Conservation (phyloP, 2,329 filamentous ascomycete genomes). For the Trichoderma sp. region DNA sequence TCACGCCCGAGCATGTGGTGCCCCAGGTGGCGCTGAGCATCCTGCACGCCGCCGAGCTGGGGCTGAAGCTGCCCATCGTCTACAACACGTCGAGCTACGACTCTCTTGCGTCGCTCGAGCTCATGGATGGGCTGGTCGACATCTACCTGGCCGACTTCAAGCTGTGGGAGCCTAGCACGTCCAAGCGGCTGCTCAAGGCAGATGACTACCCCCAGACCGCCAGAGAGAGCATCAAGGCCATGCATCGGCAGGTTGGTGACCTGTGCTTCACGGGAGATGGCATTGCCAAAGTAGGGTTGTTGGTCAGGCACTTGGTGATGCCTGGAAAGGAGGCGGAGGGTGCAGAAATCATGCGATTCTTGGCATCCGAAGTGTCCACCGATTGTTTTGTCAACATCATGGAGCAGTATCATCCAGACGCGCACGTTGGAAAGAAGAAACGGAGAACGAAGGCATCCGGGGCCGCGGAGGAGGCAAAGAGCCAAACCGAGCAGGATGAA, state of each 20-base stretch:
- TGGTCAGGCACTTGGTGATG: slow-evolving; percentile 84
- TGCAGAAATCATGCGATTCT: slow-evolving; percentile 71
- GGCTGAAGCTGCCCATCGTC: slow-evolving; percentile 71
- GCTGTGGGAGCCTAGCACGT: slow-evolving; percentile 69
- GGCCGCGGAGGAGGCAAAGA: slow-evolving; percentile 34
- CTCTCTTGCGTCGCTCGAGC: slow-evolving; percentile 67
- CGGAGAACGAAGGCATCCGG: slow-evolving; percentile 29
- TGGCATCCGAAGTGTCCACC: slow-evolving; percentile 70
- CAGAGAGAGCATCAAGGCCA: slow-evolving; percentile 74
- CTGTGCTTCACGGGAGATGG: slow-evolving; percentile 80
- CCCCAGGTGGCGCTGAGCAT: slow-evolving; percentile 80
- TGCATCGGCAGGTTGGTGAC: slow-evolving; percentile 82
- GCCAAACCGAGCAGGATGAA: slow-evolving; percentile 20
- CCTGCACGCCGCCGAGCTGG: slow-evolving; percentile 69
- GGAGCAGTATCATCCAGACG: slow-evolving; percentile 83
- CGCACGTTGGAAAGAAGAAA: slow-evolving; percentile 74
- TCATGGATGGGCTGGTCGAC: slow-evolving; percentile 79
- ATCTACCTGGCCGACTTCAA: slow-evolving; percentile 92
- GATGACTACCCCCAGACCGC: slow-evolving; percentile 74
- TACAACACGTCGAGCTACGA: slow-evolving; percentile 88
- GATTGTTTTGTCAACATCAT: slow-evolving; percentile 85
- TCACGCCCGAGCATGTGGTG: slow-evolving; percentile 85
- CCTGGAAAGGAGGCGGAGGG: slow-evolving; percentile 76
- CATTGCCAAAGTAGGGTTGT: slow-evolving; percentile 74
- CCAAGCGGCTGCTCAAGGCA: slow-evolving; percentile 73